Percentiles rank a stretch among this genome's conserved stretches.
phyloP scores from a whole-genome alignment of 768 basidiomycete genomes.

The Sarcomyxa edulis region DNA sequence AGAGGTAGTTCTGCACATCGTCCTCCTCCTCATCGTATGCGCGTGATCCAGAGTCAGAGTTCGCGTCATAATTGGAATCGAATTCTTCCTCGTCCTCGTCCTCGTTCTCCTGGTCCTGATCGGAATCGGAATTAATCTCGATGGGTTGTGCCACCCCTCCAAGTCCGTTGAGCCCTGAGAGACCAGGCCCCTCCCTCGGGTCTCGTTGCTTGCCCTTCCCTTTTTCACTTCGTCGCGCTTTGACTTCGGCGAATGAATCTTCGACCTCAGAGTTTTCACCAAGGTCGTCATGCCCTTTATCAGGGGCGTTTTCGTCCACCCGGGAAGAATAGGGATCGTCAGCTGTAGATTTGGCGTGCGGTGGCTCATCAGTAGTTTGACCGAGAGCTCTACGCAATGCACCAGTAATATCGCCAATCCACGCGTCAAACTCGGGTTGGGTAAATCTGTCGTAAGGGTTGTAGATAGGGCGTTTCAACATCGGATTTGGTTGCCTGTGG shows the following conservation, averaged over 20 bases:
- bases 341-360: slow-evolving; percentile 3
- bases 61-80: slow-evolving; percentile 2
- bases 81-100: slow-evolving; percentile 14
- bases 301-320: slow-evolving; percentile 11
- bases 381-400: slow-evolving; percentile 55
- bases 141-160: slow-evolving; percentile 38
- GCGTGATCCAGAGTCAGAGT: slow-evolving; percentile 1
- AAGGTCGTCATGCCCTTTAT: slow-evolving; percentile 17
- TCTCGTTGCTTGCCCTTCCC: slow-evolving; percentile 59
- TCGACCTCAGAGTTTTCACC: slow-evolving; percentile 32
- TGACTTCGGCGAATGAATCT: slow-evolving; percentile 53
- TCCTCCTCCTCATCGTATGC: slow-evolving; percentile 15
- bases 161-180: slow-evolving; percentile 26
- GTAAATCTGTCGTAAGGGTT: slow-evolving; percentile 76
- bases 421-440: slow-evolving; percentile 62
- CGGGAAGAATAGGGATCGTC: slow-evolving; percentile 13
- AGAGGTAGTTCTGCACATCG: slow-evolving; percentile 8
- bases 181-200: slow-evolving; percentile 54
- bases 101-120: slow-evolving; percentile 15
- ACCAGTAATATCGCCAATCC: slow-evolving; percentile 60
- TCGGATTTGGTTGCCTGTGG: not conserved
- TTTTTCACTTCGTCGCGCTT: slow-evolving; percentile 33
- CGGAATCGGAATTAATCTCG: slow-evolving; percentile 34
- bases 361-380: slow-evolving; percentile 28
- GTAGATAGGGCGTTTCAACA: slow-evolving; percentile 43